Evolutionary conservation across 805 yeast genomes (phyloP), one percentile per base, ranked within the genome.

Genomic region (Hanseniaspora jakobsenii): DNA sequence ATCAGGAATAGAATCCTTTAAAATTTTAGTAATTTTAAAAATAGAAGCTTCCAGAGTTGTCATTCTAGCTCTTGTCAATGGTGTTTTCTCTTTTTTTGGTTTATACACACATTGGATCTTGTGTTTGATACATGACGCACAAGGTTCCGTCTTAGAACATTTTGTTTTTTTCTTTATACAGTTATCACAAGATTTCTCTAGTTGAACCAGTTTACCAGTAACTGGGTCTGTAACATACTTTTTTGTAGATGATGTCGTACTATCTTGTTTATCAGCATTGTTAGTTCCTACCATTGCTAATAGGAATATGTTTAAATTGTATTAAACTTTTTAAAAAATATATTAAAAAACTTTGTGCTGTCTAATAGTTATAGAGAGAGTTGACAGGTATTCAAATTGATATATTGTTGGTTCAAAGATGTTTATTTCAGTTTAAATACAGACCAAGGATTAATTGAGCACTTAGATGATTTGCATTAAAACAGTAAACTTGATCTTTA

Each of bases 101-200:
- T 87, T 78, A 56, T 84, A 84, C 2, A 73, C 62, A 59, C 95
- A 84, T 26, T 71, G 71, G 81, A 93, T 78, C 18, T 69, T 66
- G 55, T 81, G 84, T 44, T 71, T 74, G 6, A 68, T 59, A 63
- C 95, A 84, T 55, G 82, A 82, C 36, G 77, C 65, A 55, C 94
- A 84, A 2, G 94, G 95, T 22, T 62, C 67, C 48, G 78, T 83
- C 54, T 82, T 84, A 24, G 93, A 76, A 57, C 95, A 84, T 56
- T 77, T 78, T 48, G 83, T 67, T 61, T 84, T 84, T 45, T 91
- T 68, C 52, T 76, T 73, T 29, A 94, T 72, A 57, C 95, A 84
- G 3, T 87, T 77, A 59, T 84, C 94, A 60, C 95, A 84, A 13
- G 62, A 62, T 43, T 55, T 59, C 22, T 56, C 58, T 16, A 50